These are phyloP conservation scores for Breynia disticha DNA, from an alignment of 441 rosid genomes.

Conservation along the genomic window DNA sequence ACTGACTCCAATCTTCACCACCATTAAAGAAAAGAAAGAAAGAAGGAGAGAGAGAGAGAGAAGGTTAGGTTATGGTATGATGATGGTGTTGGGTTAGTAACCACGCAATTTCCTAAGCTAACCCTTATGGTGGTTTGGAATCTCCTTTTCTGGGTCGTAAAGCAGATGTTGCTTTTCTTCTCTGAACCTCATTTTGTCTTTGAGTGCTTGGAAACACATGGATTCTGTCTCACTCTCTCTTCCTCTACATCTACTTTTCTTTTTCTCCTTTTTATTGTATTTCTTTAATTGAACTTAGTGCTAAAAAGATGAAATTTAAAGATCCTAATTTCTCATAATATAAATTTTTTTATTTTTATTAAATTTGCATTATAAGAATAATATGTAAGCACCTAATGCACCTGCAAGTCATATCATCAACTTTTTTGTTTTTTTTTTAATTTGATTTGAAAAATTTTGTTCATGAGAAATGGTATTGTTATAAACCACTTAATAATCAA, in stretches of 20 bases:
- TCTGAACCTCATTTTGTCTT: conserved; percentile 78
- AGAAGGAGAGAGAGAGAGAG: too few relatives aligned
- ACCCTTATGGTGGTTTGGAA: conserved; percentile 45
- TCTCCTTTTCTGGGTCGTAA: conserved; percentile 69
- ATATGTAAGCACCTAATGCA: conserved; percentile 26
- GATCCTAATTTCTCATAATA: not conserved
- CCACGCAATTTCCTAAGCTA: conserved; percentile 56
- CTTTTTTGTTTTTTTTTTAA: conserved; percentile 9
- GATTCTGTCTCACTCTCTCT: conserved; percentile 55
- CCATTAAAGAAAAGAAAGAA: conserved; percentile 12
- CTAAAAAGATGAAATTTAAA: not conserved
- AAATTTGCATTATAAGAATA: conserved; percentile 28
- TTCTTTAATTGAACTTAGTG: too few relatives aligned
- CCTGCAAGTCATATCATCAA: conserved; percentile 23
- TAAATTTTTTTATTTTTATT: conserved; percentile 5
- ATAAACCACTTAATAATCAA: too few relatives aligned
- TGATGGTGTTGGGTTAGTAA: conserved; percentile 16
- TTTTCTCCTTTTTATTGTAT: conserved; percentile 9
- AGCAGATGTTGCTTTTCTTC: conserved; percentile 68
- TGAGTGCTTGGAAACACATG: conserved; percentile 64
- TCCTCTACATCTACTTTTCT: conserved; percentile 17
- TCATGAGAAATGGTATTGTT: too few relatives aligned
- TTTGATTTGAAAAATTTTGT: not conserved
- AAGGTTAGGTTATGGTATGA: not conserved
- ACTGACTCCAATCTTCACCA: not conserved